phyloP scores from a whole-genome alignment of 345 rosid genomes.

The Eucalyptus albens region DNA sequence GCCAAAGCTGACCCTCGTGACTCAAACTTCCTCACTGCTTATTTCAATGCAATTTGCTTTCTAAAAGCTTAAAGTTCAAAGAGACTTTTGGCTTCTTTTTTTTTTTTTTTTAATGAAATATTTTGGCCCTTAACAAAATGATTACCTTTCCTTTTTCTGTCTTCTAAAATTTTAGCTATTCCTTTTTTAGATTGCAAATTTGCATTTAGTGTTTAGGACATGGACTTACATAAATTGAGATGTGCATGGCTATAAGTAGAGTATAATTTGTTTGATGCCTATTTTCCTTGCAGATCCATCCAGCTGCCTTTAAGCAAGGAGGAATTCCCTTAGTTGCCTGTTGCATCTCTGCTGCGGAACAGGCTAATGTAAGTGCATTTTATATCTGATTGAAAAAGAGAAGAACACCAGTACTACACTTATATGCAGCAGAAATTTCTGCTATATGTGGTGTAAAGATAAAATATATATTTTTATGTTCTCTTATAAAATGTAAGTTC shows the following conservation, averaged over 20 bases:
- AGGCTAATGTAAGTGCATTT: slow-evolving; percentile 55
- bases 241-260: not conserved
- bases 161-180: not conserved
- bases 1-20: not conserved
- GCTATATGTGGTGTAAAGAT: not conserved
- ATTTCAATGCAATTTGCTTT: not conserved
- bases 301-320: slow-evolving; percentile 76
- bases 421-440: not conserved
- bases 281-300: slow-evolving; percentile 56
- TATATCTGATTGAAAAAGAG: not conserved
- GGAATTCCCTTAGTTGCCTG: slow-evolving; percentile 77
- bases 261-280: not conserved
- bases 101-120: not conserved
- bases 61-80: not conserved
- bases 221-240: not conserved
- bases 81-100: not conserved
- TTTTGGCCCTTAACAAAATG: not conserved
- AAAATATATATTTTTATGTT: not conserved
- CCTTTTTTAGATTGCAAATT: not conserved
- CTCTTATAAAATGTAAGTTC: not conserved
- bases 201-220: not conserved
- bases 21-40: not conserved
- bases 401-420: not conserved
- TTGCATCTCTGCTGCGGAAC: slow-evolving; percentile 80
- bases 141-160: not conserved